A percentile compares a stretch with the other conserved stretches of the same genome.
These are phyloP conservation scores for Chlorophyllum brunneum DNA, from an alignment of 768 basidiomycete species.

Conservation along the genomic window DNA sequence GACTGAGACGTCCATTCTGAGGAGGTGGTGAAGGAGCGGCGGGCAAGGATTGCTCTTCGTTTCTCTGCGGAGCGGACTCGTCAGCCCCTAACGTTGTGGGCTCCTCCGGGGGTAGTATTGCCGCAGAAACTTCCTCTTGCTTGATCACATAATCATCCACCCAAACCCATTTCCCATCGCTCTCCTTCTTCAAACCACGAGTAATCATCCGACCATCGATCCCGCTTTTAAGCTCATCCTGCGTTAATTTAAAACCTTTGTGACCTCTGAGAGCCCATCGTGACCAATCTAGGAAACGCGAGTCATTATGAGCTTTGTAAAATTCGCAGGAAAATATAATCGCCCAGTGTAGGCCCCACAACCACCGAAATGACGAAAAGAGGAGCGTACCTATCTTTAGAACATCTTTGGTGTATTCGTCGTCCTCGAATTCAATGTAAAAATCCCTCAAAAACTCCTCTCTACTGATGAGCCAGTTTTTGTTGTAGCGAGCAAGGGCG, in stretches of 20 bases:
- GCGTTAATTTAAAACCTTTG: constrained; percentile 37
- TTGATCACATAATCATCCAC: constrained; percentile 10
- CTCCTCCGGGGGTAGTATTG: background rate
- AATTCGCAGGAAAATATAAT: background rate
- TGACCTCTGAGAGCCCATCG: constrained; percentile 36
- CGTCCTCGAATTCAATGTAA: constrained; percentile 38
- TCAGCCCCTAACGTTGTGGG: background rate
- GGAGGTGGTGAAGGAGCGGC: background rate
- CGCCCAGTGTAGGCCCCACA: background rate
- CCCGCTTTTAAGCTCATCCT: constrained; percentile 30
- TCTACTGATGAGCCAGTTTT: constrained; percentile 37
- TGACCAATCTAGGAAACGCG: constrained; percentile 29
- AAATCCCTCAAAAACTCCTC: constrained; percentile 35
- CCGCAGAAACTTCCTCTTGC: constrained; percentile 9
- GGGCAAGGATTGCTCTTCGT: background rate
- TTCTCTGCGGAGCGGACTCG: background rate
- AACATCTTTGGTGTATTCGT: constrained; percentile 35
- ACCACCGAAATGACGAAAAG: background rate
- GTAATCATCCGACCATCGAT: constrained; percentile 29
- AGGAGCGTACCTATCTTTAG: constrained; percentile 31
- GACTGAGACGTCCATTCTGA: background rate
- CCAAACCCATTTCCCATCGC: constrained; percentile 20
- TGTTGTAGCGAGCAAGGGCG: constrained; percentile 36
- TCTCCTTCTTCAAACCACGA: constrained; percentile 21
- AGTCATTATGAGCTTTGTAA: background rate